Base-by-base conservation (phyloP, 345 rosid species). In the Aquilaria malaccensis region DNA sequence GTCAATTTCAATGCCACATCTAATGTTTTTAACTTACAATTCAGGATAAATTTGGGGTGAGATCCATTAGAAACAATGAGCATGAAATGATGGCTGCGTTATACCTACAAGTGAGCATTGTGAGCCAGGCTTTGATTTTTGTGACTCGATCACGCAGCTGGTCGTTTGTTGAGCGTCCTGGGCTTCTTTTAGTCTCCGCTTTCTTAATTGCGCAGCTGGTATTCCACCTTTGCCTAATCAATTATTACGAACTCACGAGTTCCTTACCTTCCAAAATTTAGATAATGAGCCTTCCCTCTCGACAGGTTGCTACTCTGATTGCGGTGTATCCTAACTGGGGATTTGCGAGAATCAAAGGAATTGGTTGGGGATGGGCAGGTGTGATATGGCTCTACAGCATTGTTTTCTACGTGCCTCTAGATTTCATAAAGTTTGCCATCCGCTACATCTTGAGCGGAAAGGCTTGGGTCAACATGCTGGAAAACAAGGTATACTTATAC, bases 361-460 rank as follows among this genome's bases (percentile, higher is more conserved):
- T 76, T 30, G 97, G 98, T 10, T 83, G 94, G 91, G 94, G 97
- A 74, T 93, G 98, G 98, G 98, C 97, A 3, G 95, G 82, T 12
- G 78, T 79, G 31, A 82, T 93, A 14, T 93, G 99, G 99, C 75
- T 94, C 46, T 94, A 66, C 71, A 94, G 97, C 50, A 2, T 86
- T 33, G 70, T 94, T 52, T 78, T 79, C 77, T 94, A 88, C 30
- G 0, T 90, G 30, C 99, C 99, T 9, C 84, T 87, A 10, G 99
- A 94, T 69, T 0, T 88, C 22, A 50, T 94, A 62, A 94, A 90
- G 73, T 94, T 94, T 22, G 75, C 76, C 41, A 86, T 79, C 58
- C 91, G 97, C 52, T 94, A 87, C 74, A 80, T 85, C 33, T 76
- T 94, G 58, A 73, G 88, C 4, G 97, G 97, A 57, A 84, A 74